A percentile compares a stretch with the other conserved stretches of the same genome.
Conservation (phyloP, 257 asterid genomes). For the Petrea volubilis region DNA sequence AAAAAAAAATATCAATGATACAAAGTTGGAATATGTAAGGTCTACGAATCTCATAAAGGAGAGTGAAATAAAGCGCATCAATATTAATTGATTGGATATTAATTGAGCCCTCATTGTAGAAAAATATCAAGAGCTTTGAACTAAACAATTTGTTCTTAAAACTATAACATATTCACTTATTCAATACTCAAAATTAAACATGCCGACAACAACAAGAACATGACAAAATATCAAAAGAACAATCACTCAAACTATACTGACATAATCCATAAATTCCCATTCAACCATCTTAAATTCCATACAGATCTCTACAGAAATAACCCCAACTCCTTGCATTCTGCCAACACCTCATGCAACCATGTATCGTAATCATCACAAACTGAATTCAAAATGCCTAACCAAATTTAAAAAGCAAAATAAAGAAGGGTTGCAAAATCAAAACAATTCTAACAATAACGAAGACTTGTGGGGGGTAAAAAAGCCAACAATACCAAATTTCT, state of each 20-base stretch:
- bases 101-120: no score
- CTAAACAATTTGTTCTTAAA: no score
- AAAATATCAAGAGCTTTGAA: no score
- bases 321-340: neutral
- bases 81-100: no score
- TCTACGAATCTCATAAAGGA: no score
- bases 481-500: neutral
- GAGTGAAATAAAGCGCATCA: no score
- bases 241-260: neutral
- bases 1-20: no score
- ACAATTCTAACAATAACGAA: neutral
- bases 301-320: neutral
- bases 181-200: no score
- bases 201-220: no score
- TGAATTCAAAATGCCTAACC: neutral
- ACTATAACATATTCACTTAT: no score
- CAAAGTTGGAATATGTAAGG: no score
- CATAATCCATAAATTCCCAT: neutral
- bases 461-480: neutral
- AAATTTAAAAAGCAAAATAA: neutral
- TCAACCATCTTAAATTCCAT: neutral
- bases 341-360: neutral
- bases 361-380: neutral
- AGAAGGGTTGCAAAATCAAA: conserved; percentile 18
- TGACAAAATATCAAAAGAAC: neutral